These are phyloP conservation scores for Plantago major DNA, from an alignment of 257 asterid species.

Conservation along the genomic window DNA sequence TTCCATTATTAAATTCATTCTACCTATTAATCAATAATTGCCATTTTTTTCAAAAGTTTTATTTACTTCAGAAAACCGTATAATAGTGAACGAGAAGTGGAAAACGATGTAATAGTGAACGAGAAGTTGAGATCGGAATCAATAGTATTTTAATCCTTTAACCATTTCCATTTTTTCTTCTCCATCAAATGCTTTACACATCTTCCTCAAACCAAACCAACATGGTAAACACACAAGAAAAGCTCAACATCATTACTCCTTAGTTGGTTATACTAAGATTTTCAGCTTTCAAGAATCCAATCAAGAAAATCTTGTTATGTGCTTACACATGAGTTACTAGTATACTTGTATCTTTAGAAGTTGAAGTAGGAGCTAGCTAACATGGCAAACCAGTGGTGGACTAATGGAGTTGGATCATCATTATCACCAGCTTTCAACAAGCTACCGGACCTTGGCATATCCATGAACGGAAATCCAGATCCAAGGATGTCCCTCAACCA, in stretches of 20 bases:
- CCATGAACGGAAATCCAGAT: conserved; percentile 54
- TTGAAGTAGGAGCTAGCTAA: neutral
- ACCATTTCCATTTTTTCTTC: conserved; percentile 10
- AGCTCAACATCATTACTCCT: neutral
- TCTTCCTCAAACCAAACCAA: neutral
- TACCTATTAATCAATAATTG: no score
- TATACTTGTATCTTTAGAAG: neutral
- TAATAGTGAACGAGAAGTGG: no score
- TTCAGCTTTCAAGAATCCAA: neutral
- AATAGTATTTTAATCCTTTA: no score
- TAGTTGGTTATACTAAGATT: neutral
- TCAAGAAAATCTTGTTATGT: neutral
- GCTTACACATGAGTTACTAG: neutral
- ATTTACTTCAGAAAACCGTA: no score
- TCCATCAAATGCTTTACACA: conserved; percentile 7
- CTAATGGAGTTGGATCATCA: conserved; percentile 43
- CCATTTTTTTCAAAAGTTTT: no score
- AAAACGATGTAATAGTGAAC: no score
- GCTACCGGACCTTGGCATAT: conserved; percentile 40
- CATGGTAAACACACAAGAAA: conserved; percentile 8
- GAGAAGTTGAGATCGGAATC: no score
- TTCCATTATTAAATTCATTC: no score
- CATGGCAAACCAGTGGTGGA: conserved; percentile 70
- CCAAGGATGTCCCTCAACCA: conserved; percentile 38
- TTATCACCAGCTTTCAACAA: conserved; percentile 26